Evolutionary conservation across 2,329 filamentous ascomycete genomes (phyloP), one percentile per base, ranked within the genome.

Genomic region (Cryphonectria parasitica): DNA sequence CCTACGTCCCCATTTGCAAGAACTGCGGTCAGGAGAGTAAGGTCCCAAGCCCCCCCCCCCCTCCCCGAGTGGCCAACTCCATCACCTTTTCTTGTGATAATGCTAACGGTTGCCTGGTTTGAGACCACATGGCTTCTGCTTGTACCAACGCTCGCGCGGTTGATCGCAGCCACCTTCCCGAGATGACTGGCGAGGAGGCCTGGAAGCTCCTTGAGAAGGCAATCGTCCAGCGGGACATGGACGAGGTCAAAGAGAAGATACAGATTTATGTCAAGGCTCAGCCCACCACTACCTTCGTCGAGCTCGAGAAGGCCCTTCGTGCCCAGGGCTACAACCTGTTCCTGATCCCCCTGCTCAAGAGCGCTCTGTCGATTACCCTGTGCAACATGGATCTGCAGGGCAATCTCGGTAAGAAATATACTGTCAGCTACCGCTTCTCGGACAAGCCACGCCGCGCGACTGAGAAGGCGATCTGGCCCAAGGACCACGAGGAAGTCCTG

Each of bases 331-430:
- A 91, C 71, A 79, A 80, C 3, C 80, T 91, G 19, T 90, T 85
- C 80, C 80, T 93, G 67, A 90, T 93, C 74, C 88, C 88, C 7
- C 79, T 87, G 7, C 87, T 92, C 82, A 86, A 87, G 74, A 80
- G 86, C 45, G 78, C 84, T 7, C 78, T 91, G 41, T 77, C 83
- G 0, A 77, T 80, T 1, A 88, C 89, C 6, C 86, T 90, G 74
- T 92, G 89, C 72, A 90, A 91, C 79, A 91, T 93, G 88, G 90
- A 93, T 73, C 81, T 92, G 1, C 90, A 93, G 76, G 91, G 91
- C 6, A 88, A 91, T 72, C 81, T 91, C 28, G 86, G 86, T 70
- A 89, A 89, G 79, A 89, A 89, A 77, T 92, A 86, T 75, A 86
- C 86, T 0, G 83, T 93, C 65, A 87, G 87, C 0, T 89, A 90